Evolutionary conservation across 192 early-diverging fungal species (phyloP), one percentile per base, ranked within the genome.

Genomic region (Spizellomyces sp.): DNA sequence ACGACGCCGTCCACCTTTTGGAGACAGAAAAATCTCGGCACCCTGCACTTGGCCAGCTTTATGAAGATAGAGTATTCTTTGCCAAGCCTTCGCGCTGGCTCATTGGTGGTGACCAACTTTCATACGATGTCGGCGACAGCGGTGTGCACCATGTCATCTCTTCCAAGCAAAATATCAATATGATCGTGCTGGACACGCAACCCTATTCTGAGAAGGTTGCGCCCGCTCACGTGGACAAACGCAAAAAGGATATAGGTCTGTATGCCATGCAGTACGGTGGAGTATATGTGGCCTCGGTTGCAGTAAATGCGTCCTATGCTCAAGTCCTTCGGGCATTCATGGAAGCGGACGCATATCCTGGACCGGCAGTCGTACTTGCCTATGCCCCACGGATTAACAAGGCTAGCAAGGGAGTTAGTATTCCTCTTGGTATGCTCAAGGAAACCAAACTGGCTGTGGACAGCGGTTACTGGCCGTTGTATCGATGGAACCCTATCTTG

Each of bases 191-290:
- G 55, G 96, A 98, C 71, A 95, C 93, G 0, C 84, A 90, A 62
- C 83, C 90, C 44, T 95, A 98, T 70, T 87, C 90, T 14, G 87
- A 90, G 50, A 83, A 87, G 76, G 65, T 69, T 57, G 58, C 59
- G 21, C 57, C 66, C 2, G 41, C 60, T 21, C 54, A 19, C 5
- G 45, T 45, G 27, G 80, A 78, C 62, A 84, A 84, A 64, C 82
- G 86, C 77, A 95, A 95, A 87, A 96, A 96, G 84, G 95, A 98
- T 77, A 83, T 96, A 73, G 96, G 94, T 67, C 83, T 98, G 41
- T 96, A 95, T 71, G 95, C 94, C 45, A 95, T 98, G 93, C 93
- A 90, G 80, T 96, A 96, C 81, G 93, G 92, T 52, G 81, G 83
- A 6, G 90, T 87, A 9, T 98, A 93, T 73, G 95, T 97, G 22